Evolutionary conservation across 2,329 filamentous ascomycete species (phyloP).

Genomic region (Fusarium robinianum): DNA sequence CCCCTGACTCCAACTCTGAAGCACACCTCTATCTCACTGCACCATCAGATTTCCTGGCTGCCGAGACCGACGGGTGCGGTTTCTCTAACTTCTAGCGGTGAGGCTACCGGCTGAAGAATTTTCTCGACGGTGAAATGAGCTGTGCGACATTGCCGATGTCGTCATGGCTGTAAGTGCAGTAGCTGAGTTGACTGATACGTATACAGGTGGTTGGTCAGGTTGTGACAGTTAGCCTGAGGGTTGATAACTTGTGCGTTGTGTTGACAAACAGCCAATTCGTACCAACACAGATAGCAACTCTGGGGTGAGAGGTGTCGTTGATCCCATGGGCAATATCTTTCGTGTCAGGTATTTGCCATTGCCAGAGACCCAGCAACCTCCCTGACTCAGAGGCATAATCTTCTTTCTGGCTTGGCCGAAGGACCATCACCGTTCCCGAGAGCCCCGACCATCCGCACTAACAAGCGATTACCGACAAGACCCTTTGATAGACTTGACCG

Average conservation of each 20-base stretch:
- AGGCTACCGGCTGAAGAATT: slow-evolving; percentile 3
- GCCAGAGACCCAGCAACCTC: slow-evolving; percentile 12
- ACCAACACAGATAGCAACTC: too few species aligned
- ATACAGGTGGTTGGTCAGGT: too few species aligned
- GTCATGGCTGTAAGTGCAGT: background rate
- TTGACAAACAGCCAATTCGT: too few species aligned
- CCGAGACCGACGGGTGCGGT: slow-evolving; percentile 8
- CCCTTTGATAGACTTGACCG: slow-evolving; percentile 28
- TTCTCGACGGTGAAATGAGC: background rate
- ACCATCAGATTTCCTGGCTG: slow-evolving; percentile 9
- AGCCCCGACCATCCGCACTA: slow-evolving; percentile 28
- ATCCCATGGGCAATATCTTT: slow-evolving; percentile 5
- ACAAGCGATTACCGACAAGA: slow-evolving; percentile 21
- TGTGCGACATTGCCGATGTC: too few species aligned
- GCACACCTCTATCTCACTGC: slow-evolving; percentile 8
- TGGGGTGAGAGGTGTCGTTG: too few species aligned
- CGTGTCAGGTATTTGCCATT: slow-evolving; percentile 4
- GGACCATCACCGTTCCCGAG: slow-evolving; percentile 23
- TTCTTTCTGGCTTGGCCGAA: slow-evolving; percentile 23
- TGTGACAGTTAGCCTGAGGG: too few species aligned
- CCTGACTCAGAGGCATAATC: slow-evolving; percentile 21
- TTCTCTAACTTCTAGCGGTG: slow-evolving; percentile 20
- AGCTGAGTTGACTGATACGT: too few species aligned
- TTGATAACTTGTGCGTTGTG: too few species aligned
- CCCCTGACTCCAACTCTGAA: slow-evolving; percentile 18